Evolutionary conservation across 1,139 yeast genomes (phyloP).

Genomic region (Geotrichum klebahnii): DNA sequence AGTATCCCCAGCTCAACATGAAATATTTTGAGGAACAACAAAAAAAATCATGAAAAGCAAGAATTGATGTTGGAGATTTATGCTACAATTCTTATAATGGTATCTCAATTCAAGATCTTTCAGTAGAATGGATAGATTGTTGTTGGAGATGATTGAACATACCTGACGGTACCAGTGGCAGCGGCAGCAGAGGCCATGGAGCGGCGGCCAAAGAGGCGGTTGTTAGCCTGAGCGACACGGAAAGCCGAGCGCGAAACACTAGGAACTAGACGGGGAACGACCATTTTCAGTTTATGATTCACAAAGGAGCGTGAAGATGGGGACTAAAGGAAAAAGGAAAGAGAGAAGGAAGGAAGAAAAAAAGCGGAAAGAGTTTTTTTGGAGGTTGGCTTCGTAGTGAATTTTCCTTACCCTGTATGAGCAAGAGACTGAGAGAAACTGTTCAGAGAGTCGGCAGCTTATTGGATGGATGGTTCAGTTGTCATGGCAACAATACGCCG

Average conservation of each 20-base stretch:
- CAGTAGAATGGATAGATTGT: background rate
- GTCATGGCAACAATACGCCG: conserved; percentile 3
- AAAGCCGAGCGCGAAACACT: conserved; percentile 85
- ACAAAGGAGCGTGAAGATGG: conserved; percentile 19
- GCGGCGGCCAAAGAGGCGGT: conserved; percentile 57
- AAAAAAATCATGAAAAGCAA: background rate
- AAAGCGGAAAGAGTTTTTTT: conserved; percentile 10
- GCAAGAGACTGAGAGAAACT: background rate
- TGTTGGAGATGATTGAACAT: conserved; percentile 43
- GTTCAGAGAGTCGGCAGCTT: background rate
- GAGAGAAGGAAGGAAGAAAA: conserved; percentile 4
- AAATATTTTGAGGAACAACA: background rate
- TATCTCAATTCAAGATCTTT: background rate
- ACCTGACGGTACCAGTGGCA: conserved; percentile 85
- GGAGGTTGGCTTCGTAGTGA: background rate
- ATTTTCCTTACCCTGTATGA: conserved; percentile 20
- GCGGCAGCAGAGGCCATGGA: conserved; percentile 86
- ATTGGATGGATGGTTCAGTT: conserved; percentile 11
- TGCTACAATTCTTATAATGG: background rate
- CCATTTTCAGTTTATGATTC: conserved; percentile 33
- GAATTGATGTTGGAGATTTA: background rate
- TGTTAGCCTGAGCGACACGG: conserved; percentile 82
- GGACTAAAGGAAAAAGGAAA: background rate
- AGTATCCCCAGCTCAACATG: background rate
- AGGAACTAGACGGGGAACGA: conserved; percentile 84